Percentiles rank a stretch among this genome's conserved stretches.
Evolutionary conservation across 768 basidiomycete genomes (phyloP).

Genomic region (Strobilomyces dryophilus): DNA sequence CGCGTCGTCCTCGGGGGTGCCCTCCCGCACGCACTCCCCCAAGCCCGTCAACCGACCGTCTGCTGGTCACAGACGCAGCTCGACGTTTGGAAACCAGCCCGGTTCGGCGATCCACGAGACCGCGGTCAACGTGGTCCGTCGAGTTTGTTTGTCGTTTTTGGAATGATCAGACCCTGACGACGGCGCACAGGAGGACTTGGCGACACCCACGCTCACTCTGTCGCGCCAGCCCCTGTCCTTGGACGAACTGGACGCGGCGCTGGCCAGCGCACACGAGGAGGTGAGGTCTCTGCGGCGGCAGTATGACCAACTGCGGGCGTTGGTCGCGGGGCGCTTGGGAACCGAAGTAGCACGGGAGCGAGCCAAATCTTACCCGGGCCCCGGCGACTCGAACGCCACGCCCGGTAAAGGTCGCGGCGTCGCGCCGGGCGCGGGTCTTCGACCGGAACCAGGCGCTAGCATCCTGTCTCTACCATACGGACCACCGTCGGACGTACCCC

Average conservation of each 20-base stretch:
- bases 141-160: constrained; percentile 1
- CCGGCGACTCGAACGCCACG: not conserved
- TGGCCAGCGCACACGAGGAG: constrained; percentile 22
- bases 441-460: not conserved
- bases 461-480: not conserved
- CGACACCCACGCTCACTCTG: not conserved
- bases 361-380: not conserved
- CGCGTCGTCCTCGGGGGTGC: constrained; percentile 1
- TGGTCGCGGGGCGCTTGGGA: constrained; percentile 16
- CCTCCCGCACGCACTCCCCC: constrained; percentile 16
- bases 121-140: constrained; percentile 7
- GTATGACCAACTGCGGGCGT: constrained; percentile 22
- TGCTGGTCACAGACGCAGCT: constrained; percentile 18
- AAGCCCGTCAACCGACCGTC: not conserved
- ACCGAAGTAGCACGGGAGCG: not conserved
- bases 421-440: too few species aligned
- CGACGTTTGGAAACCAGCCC: constrained; percentile 21
- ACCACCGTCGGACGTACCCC: constrained; percentile 1
- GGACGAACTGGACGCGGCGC: constrained; percentile 22
- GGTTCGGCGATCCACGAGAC: constrained; percentile 11
- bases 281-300: constrained; percentile 22
- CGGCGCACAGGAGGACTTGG: constrained; percentile 7
- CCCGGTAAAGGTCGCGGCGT: not conserved
- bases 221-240: constrained; percentile 19
- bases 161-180: constrained; percentile 1